Base-by-base conservation (phyloP, 192 early-diverging fungal genomes). In the Allomyces macrogynus region DNA sequence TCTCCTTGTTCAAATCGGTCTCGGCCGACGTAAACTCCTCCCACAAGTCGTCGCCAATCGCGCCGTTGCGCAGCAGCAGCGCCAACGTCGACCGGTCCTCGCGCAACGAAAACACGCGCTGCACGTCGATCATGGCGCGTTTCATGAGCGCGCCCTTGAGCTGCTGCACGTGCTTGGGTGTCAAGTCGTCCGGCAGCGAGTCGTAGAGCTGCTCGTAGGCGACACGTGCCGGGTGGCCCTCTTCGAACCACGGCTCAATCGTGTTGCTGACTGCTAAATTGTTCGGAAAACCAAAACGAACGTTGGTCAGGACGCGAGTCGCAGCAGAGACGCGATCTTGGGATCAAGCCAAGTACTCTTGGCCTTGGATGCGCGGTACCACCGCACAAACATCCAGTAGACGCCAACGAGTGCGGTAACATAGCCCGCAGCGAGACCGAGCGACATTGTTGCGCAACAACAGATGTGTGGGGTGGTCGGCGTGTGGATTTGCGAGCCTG, bases 21-120 rank as follows among this genome's bases (percentile, higher is more conserved):
- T 93, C 91, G 11, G 91, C 87, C 7, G 78, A 68, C 14, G 71
- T 76, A 62, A 96, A 84, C 67, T 88, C 80, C 24, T 74, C 83
- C 83, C 82, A 78, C 68, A 93, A 72, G 57, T 87, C 89, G 64
- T 96, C 91, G 8, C 88, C 89, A 24, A 93, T 81, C 1, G 84
- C 79, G 0, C 91, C 91, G 14, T 81, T 74, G 64, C 84, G 85
- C 26, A 93, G 81, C 76, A 96, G 71, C 54, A 77, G 76, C 24
- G 78, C 71, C 62, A 96, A 73, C 10, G 86, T 79, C 43, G 77
- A 81, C 70, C 93, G 92, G 72, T 93, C 90, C 40, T 85, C 81
- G 24, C 87, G 78, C 22, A 96, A 73, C 64, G 90, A 80, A 5
- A 84, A 65, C 10, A 87, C 76, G 14, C 90, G 80, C 62, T 80